Evolutionary conservation across 2,329 filamentous ascomycete genomes (phyloP), one percentile per base, ranked within the genome.

Genomic region (Sporothrix brunneoviolacea): DNA sequence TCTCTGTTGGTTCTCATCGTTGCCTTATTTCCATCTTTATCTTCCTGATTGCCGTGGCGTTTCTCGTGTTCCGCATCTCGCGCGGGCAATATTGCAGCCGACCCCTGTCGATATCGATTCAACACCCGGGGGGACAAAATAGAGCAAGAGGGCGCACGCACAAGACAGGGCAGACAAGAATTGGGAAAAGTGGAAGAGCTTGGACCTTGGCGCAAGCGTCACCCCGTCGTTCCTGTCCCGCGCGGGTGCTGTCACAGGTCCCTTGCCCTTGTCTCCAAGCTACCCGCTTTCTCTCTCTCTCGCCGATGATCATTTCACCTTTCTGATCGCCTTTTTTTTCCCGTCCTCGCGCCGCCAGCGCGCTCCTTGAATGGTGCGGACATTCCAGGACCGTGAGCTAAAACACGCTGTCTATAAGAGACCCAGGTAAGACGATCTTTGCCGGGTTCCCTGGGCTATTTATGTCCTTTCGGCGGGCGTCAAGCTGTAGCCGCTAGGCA

Each of bases 201-300:
- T 36, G 38, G 46, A 33, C 46, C 37, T 24, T 18, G 27, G 36
- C 45, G 12, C 28, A 28, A 41, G 32, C 22, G 22, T 42, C 38
- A 43, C 32, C 39, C 32, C 21, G 39, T 43, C 32, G 30, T 43
- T 36, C 32, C 24, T 24, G 36, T 52, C 42, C 44, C 40, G 36
- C 45, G 32, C 41, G 24, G 46, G 45, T 48, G 45, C 45, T 38
- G 36, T 42, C 51, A 53, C 51, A 45, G 33, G 37, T 28, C 35
- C 30, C 8, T 15, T 30, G 18, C 32, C 4, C 19, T 9, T 39
- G n/a, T 44, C 37, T 7, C 16, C 13, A 28, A 15, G 5, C 7
- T 16, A 27, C 18, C 36, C n/a, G n/a, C 36, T 19, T 38, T 38
- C 6, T 18, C 13, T 38, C n/a, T 5, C 36, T 28, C 24, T 28